These are phyloP conservation scores for Alternaria longipes DNA, from an alignment of 2,329 filamentous ascomycete genomes.

Conservation along the genomic window DNA sequence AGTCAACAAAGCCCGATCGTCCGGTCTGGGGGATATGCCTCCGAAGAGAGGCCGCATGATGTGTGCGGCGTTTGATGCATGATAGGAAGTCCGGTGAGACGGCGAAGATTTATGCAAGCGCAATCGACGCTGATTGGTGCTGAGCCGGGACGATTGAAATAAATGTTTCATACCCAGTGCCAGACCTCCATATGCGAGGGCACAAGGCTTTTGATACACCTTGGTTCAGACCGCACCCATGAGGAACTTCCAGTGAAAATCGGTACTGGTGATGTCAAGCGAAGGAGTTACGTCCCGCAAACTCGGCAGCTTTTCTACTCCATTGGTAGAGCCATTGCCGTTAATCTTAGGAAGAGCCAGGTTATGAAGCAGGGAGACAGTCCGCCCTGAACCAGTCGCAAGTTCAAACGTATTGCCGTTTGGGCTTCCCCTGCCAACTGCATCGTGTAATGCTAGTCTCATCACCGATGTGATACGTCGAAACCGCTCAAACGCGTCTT, in stretches of 20 bases:
- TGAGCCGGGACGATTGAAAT: not conserved
- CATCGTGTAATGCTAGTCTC: conserved; percentile 36
- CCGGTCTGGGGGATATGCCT: not conserved
- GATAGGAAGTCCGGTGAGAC: not conserved
- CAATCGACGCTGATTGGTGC: not conserved
- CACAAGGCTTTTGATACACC: not conserved
- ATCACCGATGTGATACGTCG: conserved; percentile 46
- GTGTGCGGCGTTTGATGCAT: not conserved
- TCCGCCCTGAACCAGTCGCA: conserved; percentile 45
- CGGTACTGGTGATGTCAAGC: conserved; percentile 42
- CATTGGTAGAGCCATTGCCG: conserved; percentile 31
- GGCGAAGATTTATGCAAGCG: not conserved
- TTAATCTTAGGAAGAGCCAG: conserved; percentile 42
- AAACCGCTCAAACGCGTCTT: conserved; percentile 47
- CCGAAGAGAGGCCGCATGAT: not conserved
- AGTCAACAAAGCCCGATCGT: not conserved
- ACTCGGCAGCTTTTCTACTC: conserved; percentile 36
- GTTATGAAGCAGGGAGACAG: conserved; percentile 46
- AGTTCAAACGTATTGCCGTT: conserved; percentile 48
- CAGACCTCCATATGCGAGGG: not conserved
- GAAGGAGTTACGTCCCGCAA: conserved; percentile 41
- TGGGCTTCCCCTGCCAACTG: conserved; percentile 37
- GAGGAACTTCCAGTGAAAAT: conserved; percentile 49
- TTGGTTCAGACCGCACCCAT: conserved; percentile 41
- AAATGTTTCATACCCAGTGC: not conserved